Percentiles rank a stretch among this genome's conserved stretches.
These are phyloP conservation scores for Cutaneotrichosporon curvatum DNA, from an alignment of 1,284 basidiomycete genomes.

Conservation along the genomic window DNA sequence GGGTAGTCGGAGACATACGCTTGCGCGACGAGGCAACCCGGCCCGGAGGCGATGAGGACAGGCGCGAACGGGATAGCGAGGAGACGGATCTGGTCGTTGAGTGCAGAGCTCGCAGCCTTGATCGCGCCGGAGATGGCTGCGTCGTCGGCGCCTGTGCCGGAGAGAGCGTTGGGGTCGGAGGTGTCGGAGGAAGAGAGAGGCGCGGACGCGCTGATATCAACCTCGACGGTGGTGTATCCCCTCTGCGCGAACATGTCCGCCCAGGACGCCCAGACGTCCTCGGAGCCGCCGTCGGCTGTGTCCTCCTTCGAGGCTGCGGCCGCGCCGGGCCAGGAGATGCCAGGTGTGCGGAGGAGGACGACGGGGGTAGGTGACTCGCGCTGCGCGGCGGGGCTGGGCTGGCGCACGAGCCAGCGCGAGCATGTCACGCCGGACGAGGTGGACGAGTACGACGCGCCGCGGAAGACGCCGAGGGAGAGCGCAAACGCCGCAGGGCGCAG, in stretches of 20 bases:
- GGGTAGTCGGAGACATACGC: constrained; percentile 61
- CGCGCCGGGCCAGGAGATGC: constrained; percentile 8
- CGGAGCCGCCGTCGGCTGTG: too few species aligned
- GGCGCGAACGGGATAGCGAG: constrained; percentile 58
- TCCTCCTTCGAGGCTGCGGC: neutral
- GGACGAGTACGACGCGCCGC: neutral
- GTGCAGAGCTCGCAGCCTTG: constrained; percentile 25
- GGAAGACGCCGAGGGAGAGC: neutral
- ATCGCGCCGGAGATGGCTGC: neutral
- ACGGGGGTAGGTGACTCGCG: constrained; percentile 39
- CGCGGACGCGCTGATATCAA: constrained; percentile 48
- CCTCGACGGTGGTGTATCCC: constrained; percentile 57
- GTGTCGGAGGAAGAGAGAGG: neutral
- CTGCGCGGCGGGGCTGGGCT: constrained; percentile 22
- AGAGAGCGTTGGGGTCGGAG: neutral
- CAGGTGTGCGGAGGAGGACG: constrained; percentile 30
- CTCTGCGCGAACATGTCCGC: constrained; percentile 54
- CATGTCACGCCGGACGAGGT: constrained; percentile 6
- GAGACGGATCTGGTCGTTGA: constrained; percentile 39
- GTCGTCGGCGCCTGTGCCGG: neutral
- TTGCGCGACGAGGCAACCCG: constrained; percentile 55
- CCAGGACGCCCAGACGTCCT: constrained; percentile 32
- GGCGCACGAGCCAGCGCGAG: constrained; percentile 30
- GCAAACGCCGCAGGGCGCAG: neutral
- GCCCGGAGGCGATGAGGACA: constrained; percentile 54